These are phyloP conservation scores for Aechmea fasciata DNA, from an alignment of 176 grass and related monocot genomes.

Conservation along the genomic window DNA sequence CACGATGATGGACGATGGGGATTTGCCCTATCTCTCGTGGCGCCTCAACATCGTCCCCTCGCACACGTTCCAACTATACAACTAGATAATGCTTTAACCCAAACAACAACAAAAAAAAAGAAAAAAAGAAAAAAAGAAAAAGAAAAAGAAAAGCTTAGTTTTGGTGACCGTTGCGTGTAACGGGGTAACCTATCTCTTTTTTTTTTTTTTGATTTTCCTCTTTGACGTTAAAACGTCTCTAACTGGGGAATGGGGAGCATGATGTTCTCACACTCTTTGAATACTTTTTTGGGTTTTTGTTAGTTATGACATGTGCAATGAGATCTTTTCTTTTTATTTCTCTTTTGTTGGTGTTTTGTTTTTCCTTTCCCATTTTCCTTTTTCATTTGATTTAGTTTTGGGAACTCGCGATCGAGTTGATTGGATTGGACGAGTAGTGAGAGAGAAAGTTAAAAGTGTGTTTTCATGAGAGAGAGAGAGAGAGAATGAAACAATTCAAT, in stretches of 20 bases:
- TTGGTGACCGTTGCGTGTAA: not conserved
- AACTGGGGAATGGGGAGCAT: not conserved
- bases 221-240: not conserved
- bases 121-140: too few relatives aligned
- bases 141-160: not conserved
- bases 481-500: too few relatives aligned
- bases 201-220: not conserved
- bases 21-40: slow-evolving; percentile 38
- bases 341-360: too few relatives aligned
- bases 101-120: too few relatives aligned
- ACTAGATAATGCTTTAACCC: slow-evolving; percentile 6
- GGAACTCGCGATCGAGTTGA: too few relatives aligned
- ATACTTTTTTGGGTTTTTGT: not conserved
- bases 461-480: too few relatives aligned
- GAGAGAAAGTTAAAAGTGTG: too few relatives aligned
- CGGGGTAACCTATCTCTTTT: not conserved
- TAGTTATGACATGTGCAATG: not conserved
- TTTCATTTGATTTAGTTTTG: too few relatives aligned
- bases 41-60: slow-evolving; percentile 33
- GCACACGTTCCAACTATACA: slow-evolving; percentile 37
- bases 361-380: too few relatives aligned
- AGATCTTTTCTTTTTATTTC: too few relatives aligned
- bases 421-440: too few relatives aligned
- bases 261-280: not conserved
- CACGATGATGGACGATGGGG: not conserved